Percentiles rank a stretch among this genome's conserved stretches.
These are phyloP conservation scores for Penicillium sp. DNA, from an alignment of 2,329 filamentous ascomycete genomes.

Conservation along the genomic window DNA sequence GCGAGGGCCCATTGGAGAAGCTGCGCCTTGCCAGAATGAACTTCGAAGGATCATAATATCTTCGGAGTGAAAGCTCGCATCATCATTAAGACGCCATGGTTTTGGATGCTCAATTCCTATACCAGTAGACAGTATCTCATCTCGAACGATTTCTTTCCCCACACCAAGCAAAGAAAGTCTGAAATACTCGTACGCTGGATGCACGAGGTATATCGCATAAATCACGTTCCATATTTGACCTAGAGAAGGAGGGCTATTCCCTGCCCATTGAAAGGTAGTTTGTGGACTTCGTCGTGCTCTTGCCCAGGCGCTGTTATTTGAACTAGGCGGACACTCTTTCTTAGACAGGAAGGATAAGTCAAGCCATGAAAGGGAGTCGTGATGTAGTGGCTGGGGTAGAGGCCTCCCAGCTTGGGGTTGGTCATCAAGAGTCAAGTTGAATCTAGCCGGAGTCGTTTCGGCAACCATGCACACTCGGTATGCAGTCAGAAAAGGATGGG, in stretches of 20 bases:
- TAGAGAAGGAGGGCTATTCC: constrained; percentile 34
- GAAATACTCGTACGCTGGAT: constrained; percentile 44
- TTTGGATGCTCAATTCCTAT: constrained; percentile 17
- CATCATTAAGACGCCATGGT: constrained; percentile 4
- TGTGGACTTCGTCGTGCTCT: constrained; percentile 43
- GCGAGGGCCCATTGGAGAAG: constrained; percentile 13
- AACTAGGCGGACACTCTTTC: constrained; percentile 19
- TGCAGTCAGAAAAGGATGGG: constrained; percentile 45
- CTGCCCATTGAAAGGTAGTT: constrained; percentile 40
- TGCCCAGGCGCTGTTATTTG: constrained; percentile 37
- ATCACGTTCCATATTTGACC: constrained; percentile 47
- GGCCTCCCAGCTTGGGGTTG: constrained; percentile 29
- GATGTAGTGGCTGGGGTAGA: constrained; percentile 37
- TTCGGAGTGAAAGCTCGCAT: not conserved
- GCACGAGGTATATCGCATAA: constrained; percentile 43
- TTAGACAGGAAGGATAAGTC: constrained; percentile 25
- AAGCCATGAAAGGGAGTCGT: constrained; percentile 34
- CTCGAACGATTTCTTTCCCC: constrained; percentile 32
- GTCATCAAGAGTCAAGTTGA: constrained; percentile 32
- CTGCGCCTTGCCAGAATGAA: constrained; percentile 17
- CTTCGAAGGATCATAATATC: constrained; percentile 11
- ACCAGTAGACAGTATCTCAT: constrained; percentile 37
- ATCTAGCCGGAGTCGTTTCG: constrained; percentile 24
- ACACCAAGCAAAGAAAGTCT: constrained; percentile 39
- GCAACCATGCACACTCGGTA: constrained; percentile 35